Percentiles rank a stretch among this genome's conserved stretches.
These are phyloP conservation scores for Linaria vulgaris DNA, from an alignment of 257 asterid species.

Conservation along the genomic window DNA sequence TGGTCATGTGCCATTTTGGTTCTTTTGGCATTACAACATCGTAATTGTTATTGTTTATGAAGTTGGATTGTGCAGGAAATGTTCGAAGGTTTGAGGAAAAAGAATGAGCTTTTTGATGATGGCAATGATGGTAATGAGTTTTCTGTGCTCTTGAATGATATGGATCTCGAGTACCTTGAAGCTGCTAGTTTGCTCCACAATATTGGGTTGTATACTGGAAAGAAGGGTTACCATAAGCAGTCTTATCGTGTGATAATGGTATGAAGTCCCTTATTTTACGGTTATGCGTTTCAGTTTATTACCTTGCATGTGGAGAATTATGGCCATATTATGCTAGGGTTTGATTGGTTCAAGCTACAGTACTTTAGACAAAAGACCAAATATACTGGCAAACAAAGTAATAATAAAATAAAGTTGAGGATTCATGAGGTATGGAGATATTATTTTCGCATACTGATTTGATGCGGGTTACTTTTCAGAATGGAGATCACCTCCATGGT, in stretches of 20 bases:
- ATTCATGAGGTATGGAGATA: not conserved
- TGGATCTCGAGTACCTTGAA: constrained; percentile 73
- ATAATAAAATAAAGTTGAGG: not conserved
- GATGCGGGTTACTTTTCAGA: constrained; percentile 39
- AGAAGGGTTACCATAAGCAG: constrained; percentile 80
- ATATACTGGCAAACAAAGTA: not conserved
- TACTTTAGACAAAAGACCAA: not conserved
- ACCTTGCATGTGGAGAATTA: constrained; percentile 1
- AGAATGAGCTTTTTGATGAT: constrained; percentile 28
- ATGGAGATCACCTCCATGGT: constrained; percentile 70
- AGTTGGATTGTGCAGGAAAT: constrained; percentile 54
- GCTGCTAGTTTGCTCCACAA: constrained; percentile 88
- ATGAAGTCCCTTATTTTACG: constrained; percentile 13
- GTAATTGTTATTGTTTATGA: constrained; percentile 19
- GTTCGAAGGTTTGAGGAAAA: constrained; percentile 55
- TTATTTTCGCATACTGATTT: constrained; percentile 12
- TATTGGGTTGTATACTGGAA: constrained; percentile 63
- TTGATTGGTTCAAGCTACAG: not conserved
- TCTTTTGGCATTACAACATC: constrained; percentile 8
- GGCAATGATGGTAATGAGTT: constrained; percentile 21
- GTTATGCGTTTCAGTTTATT: constrained; percentile 16
- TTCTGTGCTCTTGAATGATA: constrained; percentile 41
- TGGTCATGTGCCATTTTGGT: constrained; percentile 5
- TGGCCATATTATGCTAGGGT: not conserved
- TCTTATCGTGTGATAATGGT: constrained; percentile 57